Evolutionary conservation across 306 rosid species (phyloP), one percentile per base, ranked within the genome.

Genomic region (Quercus alba): DNA sequence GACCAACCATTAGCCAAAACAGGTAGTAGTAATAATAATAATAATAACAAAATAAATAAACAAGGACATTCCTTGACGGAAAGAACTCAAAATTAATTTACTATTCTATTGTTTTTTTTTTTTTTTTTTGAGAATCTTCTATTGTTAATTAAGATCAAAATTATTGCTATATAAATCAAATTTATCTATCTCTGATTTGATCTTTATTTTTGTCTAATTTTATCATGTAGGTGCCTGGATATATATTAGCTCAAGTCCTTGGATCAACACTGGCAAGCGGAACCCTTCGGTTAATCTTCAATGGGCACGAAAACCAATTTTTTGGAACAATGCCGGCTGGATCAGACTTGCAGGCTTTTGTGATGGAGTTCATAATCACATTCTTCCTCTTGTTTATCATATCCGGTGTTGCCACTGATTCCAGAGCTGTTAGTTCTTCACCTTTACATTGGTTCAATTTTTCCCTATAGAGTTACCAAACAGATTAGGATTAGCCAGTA

Each of bases 321-420:
- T 77, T 81, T 38, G 91, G 87, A 72, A 90, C 95, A 0, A 73
- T 87, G 38, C 95, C 95, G 11, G 70, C 78, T 1, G 92, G 86
- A 23, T 57, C 83, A 56, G 51, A 23, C 25, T 75, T 61, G 28
- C 87, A 86, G 56, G 86, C 92, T 25, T 87, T 92, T 46, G 89
- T 69, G 55, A 33, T 74, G 2, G 97, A 90, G 81, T 80, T 90
- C 81, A 63, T 90, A 52, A 70, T 75, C 81, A 86, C 86, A 11
- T 90, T 86, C 86, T 83, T 78, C 68, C 84, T 87, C 82, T 54
- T 90, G 89, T 87, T 92, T 31, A 83, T 86, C 6, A 73, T 90
- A 61, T 84, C 84, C 9, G 89, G 80, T 0, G 80, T 85, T 12
- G 70, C 85, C 14, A 90, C 92, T 0, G 94, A 92, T 61, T 75